Base-by-base conservation (phyloP, 306 rosid genomes). In the Ammopiptanthus mongolicus region DNA sequence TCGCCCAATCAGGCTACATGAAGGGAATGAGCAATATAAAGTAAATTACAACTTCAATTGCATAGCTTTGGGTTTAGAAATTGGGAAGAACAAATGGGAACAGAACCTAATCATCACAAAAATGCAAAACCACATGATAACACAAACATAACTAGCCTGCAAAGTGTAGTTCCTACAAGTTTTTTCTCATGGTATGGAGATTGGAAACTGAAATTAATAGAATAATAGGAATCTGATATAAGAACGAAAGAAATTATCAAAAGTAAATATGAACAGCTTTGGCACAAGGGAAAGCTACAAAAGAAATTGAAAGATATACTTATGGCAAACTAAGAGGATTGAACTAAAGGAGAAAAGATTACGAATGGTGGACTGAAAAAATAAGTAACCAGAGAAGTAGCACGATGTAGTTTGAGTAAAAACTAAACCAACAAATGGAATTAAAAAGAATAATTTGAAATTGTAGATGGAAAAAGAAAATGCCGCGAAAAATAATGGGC, bases 401-500 rank as follows among this genome's bases (percentile, higher is more conserved):
- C 76, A 8, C 31, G 68, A 58, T 31, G 84, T 79, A 86, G 86
- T 68, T 80, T 72, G 86, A 69, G 74, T 69, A 79, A 76, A 85
- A 83, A 81, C 78, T 78, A 55, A 84, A 83, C 81, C 84, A 87
- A 75, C 36, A 73, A 74, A 46, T 5, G 84, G 78, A 78, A 74
- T 57, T 80, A 77, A 79, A 23, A 80, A 78, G 86, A 83, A 77
- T 42, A 77, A 42, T 50, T 55, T 8, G 85, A 78, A 84, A 87
- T 57, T 78, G 91, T 51, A 90, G 95, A 91, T 85, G 74, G 51
- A 76, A 80, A 75, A 85, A 73, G 80, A 82, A 85, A 79, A 83
- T 77, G 95, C 92, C 86, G 55, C 90, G 64, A 70, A 77, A 87
- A 85, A 42, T 83, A 88, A 87, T 22, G 87, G 90, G 90, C 89